These are phyloP conservation scores for Lanmaoa rubissima DNA, from an alignment of 768 basidiomycete genomes.

Conservation along the genomic window DNA sequence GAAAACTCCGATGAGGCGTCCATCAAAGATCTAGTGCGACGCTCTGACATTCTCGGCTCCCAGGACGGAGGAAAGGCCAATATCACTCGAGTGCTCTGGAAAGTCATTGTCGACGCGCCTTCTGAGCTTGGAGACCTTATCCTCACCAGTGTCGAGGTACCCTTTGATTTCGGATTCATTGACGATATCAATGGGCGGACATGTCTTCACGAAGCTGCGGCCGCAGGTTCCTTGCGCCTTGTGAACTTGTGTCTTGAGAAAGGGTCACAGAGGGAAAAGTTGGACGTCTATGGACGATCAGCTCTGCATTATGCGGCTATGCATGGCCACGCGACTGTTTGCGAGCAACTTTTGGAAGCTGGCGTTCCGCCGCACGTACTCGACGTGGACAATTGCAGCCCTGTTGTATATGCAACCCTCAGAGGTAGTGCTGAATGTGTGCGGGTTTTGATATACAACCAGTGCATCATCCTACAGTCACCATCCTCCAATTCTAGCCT, in stretches of 20 bases:
- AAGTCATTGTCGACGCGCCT: conserved; percentile 80
- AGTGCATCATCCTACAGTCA: conserved; percentile 63
- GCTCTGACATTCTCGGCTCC: conserved; percentile 64
- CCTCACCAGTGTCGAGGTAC: conserved; percentile 57
- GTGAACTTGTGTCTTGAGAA: conserved; percentile 78
- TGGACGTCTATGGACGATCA: conserved; percentile 89
- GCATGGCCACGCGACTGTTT: conserved; percentile 80
- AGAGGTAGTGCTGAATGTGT: conserved; percentile 84
- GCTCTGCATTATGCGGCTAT: conserved; percentile 96
- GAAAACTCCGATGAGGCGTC: conserved; percentile 55
- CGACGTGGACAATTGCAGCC: conserved; percentile 92
- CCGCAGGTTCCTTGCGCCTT: conserved; percentile 74
- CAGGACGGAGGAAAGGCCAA: conserved; percentile 61
- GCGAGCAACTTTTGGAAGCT: conserved; percentile 70
- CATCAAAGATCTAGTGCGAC: conserved; percentile 67
- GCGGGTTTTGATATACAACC: conserved; percentile 71
- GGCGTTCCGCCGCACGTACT: conserved; percentile 62
- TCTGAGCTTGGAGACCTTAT: conserved; percentile 72
- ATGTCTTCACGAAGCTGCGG: conserved; percentile 90
- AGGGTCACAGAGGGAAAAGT: conserved; percentile 65
- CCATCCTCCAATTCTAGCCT: conserved; percentile 61
- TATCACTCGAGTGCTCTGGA: conserved; percentile 93
- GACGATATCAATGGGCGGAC: conserved; percentile 98
- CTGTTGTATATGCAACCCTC: conserved; percentile 91
- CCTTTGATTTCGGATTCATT: conserved; percentile 88